Evolutionary conservation across 176 grass and related monocot genomes (phyloP).

Genomic region (Rhynchospora tenuis): DNA sequence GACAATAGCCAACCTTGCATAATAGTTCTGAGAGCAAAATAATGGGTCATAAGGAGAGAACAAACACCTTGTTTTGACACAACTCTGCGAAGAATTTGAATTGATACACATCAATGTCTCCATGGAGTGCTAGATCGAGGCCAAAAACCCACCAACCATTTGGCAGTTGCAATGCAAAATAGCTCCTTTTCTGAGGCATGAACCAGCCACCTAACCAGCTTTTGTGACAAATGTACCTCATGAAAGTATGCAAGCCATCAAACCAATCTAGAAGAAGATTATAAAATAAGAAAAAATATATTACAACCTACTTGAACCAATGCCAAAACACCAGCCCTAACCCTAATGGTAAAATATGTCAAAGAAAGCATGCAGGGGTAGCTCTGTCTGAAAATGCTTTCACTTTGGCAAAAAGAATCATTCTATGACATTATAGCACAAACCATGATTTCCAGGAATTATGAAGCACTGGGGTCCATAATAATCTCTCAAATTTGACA

Average conservation of each 20-base stretch:
- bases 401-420: slow-evolving; percentile 15
- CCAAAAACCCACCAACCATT: slow-evolving; percentile 97
- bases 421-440: slow-evolving; percentile 3
- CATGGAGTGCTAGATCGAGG: slow-evolving; percentile 93
- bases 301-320: slow-evolving; percentile 2
- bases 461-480: slow-evolving; percentile 87
- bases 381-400: neutral
- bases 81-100: slow-evolving; percentile 90
- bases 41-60: neutral
- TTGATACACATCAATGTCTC: slow-evolving; percentile 92
- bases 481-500: slow-evolving; percentile 69
- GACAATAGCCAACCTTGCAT: slow-evolving; percentile 4
- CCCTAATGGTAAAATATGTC: neutral
- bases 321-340: neutral
- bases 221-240: slow-evolving; percentile 92
- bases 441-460: slow-evolving; percentile 96
- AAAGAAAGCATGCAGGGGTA: neutral
- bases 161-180: slow-evolving; percentile 87
- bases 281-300: slow-evolving; percentile 16
- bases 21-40: neutral
- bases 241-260: slow-evolving; percentile 90
- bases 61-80: slow-evolving; percentile 66
- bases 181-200: slow-evolving; percentile 91
- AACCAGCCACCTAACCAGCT: slow-evolving; percentile 98
- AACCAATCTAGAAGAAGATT: slow-evolving; percentile 66